Evolutionary conservation across 495 filamentous ascomycete genomes (phyloP).

Genomic region (Opeltia flavorubescens): DNA sequence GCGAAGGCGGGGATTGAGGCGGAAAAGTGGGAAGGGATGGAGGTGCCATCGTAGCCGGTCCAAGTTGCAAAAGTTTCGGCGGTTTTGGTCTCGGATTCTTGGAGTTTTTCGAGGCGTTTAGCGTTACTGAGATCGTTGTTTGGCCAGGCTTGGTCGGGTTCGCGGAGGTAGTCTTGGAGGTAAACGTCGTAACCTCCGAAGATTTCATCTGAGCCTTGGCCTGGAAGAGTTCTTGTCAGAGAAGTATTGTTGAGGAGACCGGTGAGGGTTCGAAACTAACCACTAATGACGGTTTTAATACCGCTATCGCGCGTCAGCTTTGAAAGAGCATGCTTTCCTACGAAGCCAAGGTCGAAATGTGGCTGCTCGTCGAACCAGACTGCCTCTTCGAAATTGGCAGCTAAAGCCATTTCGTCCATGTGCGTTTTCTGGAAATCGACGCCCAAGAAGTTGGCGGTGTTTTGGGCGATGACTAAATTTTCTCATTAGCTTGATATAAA

Average conservation of each 20-base stretch:
- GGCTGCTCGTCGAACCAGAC: conserved; percentile 34
- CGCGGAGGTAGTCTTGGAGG: conserved; percentile 27
- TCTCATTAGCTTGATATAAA: background rate
- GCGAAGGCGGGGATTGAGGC: conserved; percentile 4
- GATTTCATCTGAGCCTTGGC: conserved; percentile 40
- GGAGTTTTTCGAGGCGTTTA: background rate
- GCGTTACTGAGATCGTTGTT: conserved; percentile 5
- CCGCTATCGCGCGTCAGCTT: conserved; percentile 26
- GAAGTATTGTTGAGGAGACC: too few species aligned
- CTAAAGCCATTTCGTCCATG: conserved; percentile 32
- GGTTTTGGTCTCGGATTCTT: background rate
- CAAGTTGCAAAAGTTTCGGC: background rate
- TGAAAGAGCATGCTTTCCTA: conserved; percentile 32
- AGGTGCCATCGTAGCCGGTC: conserved; percentile 9
- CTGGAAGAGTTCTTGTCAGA: conserved; percentile 6
- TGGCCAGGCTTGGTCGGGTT: conserved; percentile 28
- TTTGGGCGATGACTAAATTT: conserved; percentile 29
- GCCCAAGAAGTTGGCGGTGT: conserved; percentile 35
- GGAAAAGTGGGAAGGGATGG: background rate
- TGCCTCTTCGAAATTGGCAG: conserved; percentile 31
- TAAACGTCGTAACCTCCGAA: conserved; percentile 36
- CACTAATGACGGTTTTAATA: conserved; percentile 35
- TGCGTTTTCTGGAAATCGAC: conserved; percentile 28
- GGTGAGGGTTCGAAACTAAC: conserved; percentile 7
- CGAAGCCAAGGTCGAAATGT: conserved; percentile 30